Evolutionary conservation across 1,139 yeast genomes (phyloP).

Genomic region (Candida glucosophila): DNA sequence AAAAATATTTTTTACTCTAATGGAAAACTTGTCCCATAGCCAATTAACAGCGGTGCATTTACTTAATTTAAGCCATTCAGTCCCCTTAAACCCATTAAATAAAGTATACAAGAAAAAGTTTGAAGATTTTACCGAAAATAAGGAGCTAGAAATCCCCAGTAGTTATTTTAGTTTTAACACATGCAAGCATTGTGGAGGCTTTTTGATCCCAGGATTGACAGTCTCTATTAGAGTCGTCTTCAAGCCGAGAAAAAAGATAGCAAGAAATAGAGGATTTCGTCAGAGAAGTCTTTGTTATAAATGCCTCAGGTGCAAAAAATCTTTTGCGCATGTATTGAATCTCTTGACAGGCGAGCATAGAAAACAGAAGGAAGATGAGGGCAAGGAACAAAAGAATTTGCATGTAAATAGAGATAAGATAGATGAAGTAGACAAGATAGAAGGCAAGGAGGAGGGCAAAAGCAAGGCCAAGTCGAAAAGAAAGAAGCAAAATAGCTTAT

Average conservation of each 20-base stretch:
- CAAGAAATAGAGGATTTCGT: constrained; percentile 1
- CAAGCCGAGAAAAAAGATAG: constrained; percentile 6
- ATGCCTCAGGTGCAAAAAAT: constrained; percentile 8
- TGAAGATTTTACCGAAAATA: constrained; percentile 13
- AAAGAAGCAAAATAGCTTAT: constrained; percentile 25
- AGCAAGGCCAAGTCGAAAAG: constrained; percentile 21
- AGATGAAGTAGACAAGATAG: constrained; percentile 3
- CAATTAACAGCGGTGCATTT: constrained; percentile 19
- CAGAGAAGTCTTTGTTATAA: constrained; percentile 6
- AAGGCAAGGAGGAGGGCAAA: constrained; percentile 16
- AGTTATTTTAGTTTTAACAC: constrained; percentile 16
- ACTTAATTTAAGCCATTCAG: constrained; percentile 22
- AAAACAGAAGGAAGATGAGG: constrained; percentile 1
- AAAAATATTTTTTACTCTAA: too few relatives aligned
- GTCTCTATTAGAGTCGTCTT: too few relatives aligned
- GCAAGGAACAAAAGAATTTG: constrained; percentile 2
- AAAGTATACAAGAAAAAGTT: constrained; percentile 18
- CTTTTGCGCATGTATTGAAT: neutral
- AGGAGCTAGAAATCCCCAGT: constrained; percentile 21
- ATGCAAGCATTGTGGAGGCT: constrained; percentile 38
- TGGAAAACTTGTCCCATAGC: constrained; percentile 7
- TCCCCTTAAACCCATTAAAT: constrained; percentile 18
- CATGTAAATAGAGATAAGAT: constrained; percentile 5
- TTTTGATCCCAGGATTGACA: constrained; percentile 40
- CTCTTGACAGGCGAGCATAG: neutral